These are phyloP conservation scores for Eudorina sp. DNA, from an alignment of 139 green algal genomes.

Conservation along the genomic window DNA sequence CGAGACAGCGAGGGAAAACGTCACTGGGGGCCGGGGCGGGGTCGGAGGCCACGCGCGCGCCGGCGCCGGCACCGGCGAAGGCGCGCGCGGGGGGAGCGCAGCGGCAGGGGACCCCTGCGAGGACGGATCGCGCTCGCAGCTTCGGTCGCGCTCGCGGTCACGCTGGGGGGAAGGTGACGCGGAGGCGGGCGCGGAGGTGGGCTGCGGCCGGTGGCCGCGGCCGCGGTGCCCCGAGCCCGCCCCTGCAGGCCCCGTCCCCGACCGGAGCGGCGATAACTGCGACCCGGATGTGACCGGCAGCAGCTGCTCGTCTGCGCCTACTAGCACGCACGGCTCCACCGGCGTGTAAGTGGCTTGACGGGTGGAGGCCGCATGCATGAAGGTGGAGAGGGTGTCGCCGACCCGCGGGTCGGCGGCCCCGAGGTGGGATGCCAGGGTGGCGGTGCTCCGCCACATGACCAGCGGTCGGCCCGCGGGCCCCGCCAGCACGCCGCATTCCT, in stretches of 20 bases:
- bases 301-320: not conserved
- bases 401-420: constrained; percentile 26
- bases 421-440: constrained; percentile 15
- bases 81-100: too few species aligned
- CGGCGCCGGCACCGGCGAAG: not conserved
- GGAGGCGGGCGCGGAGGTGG: not conserved
- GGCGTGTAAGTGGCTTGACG: constrained; percentile 8
- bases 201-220: not conserved
- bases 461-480: not conserved
- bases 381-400: constrained; percentile 28
- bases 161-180: not conserved
- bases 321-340: not conserved
- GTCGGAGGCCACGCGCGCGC: not conserved
- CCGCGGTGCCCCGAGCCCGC: too few species aligned
- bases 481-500: not conserved
- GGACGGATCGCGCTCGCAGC: too few species aligned
- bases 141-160: not conserved
- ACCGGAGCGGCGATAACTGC: too few species aligned
- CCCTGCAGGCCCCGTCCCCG: not conserved
- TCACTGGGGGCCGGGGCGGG: not conserved
- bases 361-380: not conserved
- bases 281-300: too few species aligned
- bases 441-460: constrained; percentile 3
- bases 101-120: too few species aligned
- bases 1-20: not conserved